These are phyloP conservation scores for Dactylellina sp. DNA, from an alignment of 2,329 filamentous ascomycete genomes.

Conservation along the genomic window DNA sequence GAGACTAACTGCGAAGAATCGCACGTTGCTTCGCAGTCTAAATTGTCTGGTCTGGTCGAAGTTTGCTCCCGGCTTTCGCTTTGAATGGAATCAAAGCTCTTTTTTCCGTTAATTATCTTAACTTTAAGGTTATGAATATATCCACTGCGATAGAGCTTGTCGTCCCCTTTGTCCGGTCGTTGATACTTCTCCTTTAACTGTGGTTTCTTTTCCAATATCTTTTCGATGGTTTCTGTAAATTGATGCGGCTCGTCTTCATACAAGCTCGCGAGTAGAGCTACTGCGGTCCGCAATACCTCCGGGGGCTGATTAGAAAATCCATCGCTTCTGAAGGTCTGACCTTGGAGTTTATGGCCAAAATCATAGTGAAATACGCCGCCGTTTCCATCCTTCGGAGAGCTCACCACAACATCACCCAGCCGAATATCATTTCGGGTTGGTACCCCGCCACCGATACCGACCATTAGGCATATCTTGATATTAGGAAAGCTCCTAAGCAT, in stretches of 20 bases:
- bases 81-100: too few species aligned
- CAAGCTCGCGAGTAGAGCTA: not conserved
- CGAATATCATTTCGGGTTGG: conserved; percentile 47
- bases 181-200: conserved; percentile 57
- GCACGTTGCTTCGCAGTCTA: too few species aligned
- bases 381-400: not conserved
- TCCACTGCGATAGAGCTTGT: conserved; percentile 61
- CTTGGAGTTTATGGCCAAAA: conserved; percentile 36
- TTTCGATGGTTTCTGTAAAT: not conserved
- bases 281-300: not conserved
- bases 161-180: conserved; percentile 59
- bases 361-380: conserved; percentile 50
- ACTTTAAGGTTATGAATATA: too few species aligned
- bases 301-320: conserved; percentile 40
- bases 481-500: conserved; percentile 27
- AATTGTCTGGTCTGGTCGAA: too few species aligned
- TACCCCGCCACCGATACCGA: conserved; percentile 31
- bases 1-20: conserved; percentile 50
- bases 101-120: too few species aligned
- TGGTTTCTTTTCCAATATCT: not conserved
- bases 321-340: conserved; percentile 55
- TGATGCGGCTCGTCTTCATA: not conserved
- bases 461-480: conserved; percentile 24
- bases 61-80: too few species aligned
- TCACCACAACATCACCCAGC: conserved; percentile 41